A percentile compares a stretch with the other conserved stretches of the same genome.
Conservation (phyloP, 306 rosid genomes). For the Cucurbita maxima region DNA sequence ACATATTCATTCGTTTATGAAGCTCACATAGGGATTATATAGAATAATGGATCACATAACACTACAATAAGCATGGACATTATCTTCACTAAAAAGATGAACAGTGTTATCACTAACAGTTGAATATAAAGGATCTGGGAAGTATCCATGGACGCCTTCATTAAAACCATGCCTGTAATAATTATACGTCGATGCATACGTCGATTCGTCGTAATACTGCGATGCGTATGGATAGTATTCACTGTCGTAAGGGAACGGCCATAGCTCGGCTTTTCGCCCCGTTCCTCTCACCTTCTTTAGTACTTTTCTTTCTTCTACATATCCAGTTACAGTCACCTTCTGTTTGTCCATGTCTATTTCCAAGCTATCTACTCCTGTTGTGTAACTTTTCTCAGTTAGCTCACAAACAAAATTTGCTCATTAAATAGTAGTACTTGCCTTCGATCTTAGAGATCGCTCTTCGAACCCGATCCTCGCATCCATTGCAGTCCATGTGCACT, state of each 20-base stretch:
- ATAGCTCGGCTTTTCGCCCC: slow-evolving; percentile 62
- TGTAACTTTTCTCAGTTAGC: neutral
- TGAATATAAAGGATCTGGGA: slow-evolving; percentile 43
- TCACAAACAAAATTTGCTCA: neutral
- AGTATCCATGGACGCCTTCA: slow-evolving; percentile 45
- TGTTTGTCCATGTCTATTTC: slow-evolving; percentile 68
- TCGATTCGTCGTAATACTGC: slow-evolving; percentile 42
- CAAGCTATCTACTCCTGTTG: slow-evolving; percentile 52
- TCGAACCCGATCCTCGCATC: slow-evolving; percentile 53
- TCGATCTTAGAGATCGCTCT: slow-evolving; percentile 54
- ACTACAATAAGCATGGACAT: slow-evolving; percentile 54
- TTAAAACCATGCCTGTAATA: slow-evolving; percentile 53
- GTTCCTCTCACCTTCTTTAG: slow-evolving; percentile 52
- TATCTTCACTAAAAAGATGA: slow-evolving; percentile 64
- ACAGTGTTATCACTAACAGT: slow-evolving; percentile 47
- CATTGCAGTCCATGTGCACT: slow-evolving; percentile 90
- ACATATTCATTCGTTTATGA: neutral
- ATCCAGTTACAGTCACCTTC: slow-evolving; percentile 55
- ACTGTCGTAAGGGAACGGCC: slow-evolving; percentile 70
- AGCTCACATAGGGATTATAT: neutral
- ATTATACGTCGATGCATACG: slow-evolving; percentile 41
- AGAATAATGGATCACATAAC: slow-evolving; percentile 32
- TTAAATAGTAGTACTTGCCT: slow-evolving; percentile 11
- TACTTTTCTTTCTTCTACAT: slow-evolving; percentile 43
- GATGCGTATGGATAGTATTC: slow-evolving; percentile 58